These are phyloP conservation scores for Penicillium sp. DNA, from an alignment of 2,329 filamentous ascomycete species.

Conservation along the genomic window DNA sequence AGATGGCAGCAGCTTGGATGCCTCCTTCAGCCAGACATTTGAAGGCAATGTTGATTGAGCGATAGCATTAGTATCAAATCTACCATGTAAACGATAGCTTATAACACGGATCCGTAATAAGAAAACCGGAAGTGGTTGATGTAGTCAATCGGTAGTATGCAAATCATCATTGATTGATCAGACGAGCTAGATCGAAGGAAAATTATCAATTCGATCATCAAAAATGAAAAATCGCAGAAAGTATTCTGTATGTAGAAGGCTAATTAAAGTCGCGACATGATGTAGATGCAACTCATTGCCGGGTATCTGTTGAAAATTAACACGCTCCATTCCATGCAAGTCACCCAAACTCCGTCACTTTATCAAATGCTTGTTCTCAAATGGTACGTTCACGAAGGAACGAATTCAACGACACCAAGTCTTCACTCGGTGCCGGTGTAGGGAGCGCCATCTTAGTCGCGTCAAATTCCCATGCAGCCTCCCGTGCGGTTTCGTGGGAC, in stretches of 20 bases:
- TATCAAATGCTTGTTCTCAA: conserved; percentile 9
- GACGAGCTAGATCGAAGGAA: not conserved
- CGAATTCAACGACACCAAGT: conserved; percentile 26
- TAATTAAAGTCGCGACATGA: not conserved
- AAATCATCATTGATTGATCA: no score
- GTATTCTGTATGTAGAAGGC: not conserved
- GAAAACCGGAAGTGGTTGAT: no score
- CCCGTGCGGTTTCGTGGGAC: conserved; percentile 25
- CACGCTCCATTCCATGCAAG: conserved; percentile 17
- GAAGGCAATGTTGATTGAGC: no score
- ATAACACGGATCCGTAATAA: no score
- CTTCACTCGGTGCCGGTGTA: conserved; percentile 22
- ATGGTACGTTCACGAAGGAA: conserved; percentile 22
- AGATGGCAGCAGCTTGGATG: no score
- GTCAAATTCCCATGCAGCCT: conserved; percentile 39
- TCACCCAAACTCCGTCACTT: conserved; percentile 11
- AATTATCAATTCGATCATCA: no score
- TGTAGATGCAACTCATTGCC: not conserved
- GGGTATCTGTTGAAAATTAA: conserved; percentile 8
- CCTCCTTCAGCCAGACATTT: no score
- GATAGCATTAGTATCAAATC: no score
- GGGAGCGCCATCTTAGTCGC: conserved; percentile 37
- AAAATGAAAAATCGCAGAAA: not conserved
- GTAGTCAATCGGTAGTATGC: no score
- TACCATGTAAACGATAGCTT: no score